These are phyloP conservation scores for Torrubiellomyces zombiae DNA, from an alignment of 2,329 filamentous ascomycete genomes.

Conservation along the genomic window DNA sequence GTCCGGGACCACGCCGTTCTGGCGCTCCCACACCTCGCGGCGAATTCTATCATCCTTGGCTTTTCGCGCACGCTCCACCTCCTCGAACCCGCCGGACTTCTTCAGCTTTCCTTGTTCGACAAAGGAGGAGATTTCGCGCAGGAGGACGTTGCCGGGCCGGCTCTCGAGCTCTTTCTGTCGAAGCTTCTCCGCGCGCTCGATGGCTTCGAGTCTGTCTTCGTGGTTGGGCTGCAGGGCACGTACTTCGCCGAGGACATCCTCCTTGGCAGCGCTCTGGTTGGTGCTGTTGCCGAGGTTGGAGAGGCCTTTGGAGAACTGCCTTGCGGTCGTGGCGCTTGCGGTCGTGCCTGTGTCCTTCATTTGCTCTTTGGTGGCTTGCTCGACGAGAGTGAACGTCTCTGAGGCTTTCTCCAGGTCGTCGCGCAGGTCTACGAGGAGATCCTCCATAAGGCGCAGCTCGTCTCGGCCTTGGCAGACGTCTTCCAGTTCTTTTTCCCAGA, in stretches of 20 bases:
- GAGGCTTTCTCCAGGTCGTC: constrained; percentile 91
- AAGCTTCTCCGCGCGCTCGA: constrained; percentile 88
- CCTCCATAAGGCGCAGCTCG: constrained; percentile 89
- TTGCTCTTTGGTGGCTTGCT: constrained; percentile 97
- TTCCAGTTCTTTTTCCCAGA: constrained; percentile 96
- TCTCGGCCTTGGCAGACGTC: constrained; percentile 92
- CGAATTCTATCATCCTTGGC: constrained; percentile 76
- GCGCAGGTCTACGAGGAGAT: constrained; percentile 77
- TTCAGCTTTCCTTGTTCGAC: constrained; percentile 84
- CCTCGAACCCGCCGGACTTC: constrained; percentile 90
- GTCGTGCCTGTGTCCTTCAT: constrained; percentile 54
- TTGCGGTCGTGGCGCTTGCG: constrained; percentile 30
- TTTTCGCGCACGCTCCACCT: constrained; percentile 71
- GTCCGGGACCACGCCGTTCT: constrained; percentile 38
- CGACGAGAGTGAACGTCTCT: constrained; percentile 85
- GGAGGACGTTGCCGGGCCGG: constrained; percentile 58
- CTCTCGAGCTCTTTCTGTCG: constrained; percentile 76
- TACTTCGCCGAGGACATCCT: constrained; percentile 82
- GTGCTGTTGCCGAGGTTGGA: constrained; percentile 32
- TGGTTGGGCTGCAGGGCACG: constrained; percentile 89
- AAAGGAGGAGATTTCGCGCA: constrained; percentile 70
- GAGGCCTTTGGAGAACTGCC: constrained; percentile 39
- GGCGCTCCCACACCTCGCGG: constrained; percentile 57
- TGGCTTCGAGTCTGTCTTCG: constrained; percentile 81
- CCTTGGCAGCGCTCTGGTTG: constrained; percentile 73